Evolutionary conservation across 2,329 filamentous ascomycete species (phyloP).

Genomic region (Ceratocystis huliohia): DNA sequence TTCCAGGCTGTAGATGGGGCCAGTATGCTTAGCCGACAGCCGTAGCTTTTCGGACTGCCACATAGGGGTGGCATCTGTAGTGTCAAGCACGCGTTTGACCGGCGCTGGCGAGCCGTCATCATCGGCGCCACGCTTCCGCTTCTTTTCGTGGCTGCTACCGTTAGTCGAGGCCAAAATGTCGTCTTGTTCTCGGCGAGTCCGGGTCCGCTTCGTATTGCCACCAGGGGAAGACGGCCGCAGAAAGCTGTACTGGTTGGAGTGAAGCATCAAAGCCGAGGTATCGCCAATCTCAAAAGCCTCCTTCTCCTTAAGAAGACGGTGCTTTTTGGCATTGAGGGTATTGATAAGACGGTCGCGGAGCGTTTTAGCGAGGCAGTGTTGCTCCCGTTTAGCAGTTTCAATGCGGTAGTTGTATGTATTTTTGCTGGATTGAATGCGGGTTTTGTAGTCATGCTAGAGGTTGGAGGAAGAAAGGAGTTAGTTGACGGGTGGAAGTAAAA

Average conservation of each 20-base stretch:
- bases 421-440: conserved; percentile 46
- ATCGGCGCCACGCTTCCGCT: conserved; percentile 47
- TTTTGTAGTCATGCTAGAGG: conserved; percentile 47
- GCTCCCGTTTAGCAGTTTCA: conserved; percentile 50
- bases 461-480: background rate
- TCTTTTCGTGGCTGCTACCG: conserved; percentile 41
- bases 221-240: conserved; percentile 52
- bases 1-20: conserved; percentile 51
- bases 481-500: background rate
- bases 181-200: conserved; percentile 48
- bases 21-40: conserved; percentile 42
- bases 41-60: conserved; percentile 50
- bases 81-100: conserved; percentile 42
- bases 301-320: conserved; percentile 51
- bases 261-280: conserved; percentile 50
- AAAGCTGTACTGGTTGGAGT: conserved; percentile 56
- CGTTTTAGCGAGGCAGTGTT: conserved; percentile 45
- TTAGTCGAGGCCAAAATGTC: conserved; percentile 35
- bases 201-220: conserved; percentile 51
- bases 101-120: conserved; percentile 53
- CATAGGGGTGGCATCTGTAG: conserved; percentile 45
- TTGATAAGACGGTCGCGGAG: conserved; percentile 56
- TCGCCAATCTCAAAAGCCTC: conserved; percentile 56
- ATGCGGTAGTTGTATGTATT: conserved; percentile 49
- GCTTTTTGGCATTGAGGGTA: conserved; percentile 51